These are phyloP conservation scores for Vigna hirtella DNA, from an alignment of 306 rosid genomes.

Conservation along the genomic window DNA sequence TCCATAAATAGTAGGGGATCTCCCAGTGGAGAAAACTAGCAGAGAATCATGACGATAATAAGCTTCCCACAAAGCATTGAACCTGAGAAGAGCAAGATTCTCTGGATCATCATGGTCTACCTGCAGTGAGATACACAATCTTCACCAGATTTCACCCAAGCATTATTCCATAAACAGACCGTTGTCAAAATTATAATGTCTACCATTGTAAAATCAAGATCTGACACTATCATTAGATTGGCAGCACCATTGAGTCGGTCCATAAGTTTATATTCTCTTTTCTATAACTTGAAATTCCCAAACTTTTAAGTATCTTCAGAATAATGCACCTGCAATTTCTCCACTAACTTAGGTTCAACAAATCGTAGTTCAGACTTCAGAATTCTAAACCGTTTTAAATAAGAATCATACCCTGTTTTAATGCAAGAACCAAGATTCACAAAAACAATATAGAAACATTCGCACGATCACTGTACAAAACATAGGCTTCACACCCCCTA, in stretches of 20 bases:
- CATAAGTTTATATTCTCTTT: constrained; percentile 46
- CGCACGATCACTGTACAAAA: neutral
- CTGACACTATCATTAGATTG: constrained; percentile 81
- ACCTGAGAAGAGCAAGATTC: constrained; percentile 67
- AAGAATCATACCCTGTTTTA: constrained; percentile 5
- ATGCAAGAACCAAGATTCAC: neutral
- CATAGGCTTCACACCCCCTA: neutral
- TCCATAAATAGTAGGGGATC: constrained; percentile 67
- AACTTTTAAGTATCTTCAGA: constrained; percentile 16
- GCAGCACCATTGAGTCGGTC: constrained; percentile 64
- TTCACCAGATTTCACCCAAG: constrained; percentile 8
- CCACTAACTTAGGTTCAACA: constrained; percentile 20
- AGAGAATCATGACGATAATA: constrained; percentile 78
- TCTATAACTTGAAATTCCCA: constrained; percentile 23
- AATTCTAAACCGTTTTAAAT: neutral
- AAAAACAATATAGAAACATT: constrained; percentile 1
- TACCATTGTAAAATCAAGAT: constrained; percentile 91
- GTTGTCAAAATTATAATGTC: constrained; percentile 27
- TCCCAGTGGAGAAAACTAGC: constrained; percentile 89
- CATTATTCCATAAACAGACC: neutral
- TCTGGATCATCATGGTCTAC: constrained; percentile 78
- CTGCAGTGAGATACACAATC: constrained; percentile 49
- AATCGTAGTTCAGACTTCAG: constrained; percentile 13
- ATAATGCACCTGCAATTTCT: constrained; percentile 14
- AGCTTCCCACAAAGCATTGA: constrained; percentile 87